A percentile compares a stretch with the other conserved stretches of the same genome.
Evolutionary conservation across 73 alveolate genomes (phyloP).

Genomic region (Effrenium voratum): DNA sequence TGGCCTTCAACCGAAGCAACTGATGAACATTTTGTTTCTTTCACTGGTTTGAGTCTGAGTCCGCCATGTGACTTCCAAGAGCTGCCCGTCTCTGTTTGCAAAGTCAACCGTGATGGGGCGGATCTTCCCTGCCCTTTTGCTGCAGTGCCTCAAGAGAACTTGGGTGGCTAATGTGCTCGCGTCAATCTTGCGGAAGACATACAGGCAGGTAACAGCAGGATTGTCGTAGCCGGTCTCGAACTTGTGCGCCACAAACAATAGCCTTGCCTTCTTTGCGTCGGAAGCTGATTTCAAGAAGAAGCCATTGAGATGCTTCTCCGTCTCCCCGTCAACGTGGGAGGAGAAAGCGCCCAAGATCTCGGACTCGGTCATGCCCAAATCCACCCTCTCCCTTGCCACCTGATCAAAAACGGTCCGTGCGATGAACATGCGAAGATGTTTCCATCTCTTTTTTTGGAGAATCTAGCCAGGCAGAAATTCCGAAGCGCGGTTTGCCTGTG

Average conservation of each 20-base stretch:
- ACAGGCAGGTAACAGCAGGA: conserved; percentile 11
- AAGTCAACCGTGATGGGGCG: conserved; percentile 43
- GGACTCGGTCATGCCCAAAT: background rate
- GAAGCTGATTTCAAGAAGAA: background rate
- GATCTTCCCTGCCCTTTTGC: conserved; percentile 66
- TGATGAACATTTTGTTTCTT: no score
- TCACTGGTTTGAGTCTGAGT: background rate
- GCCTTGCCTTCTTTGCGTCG: conserved; percentile 36
- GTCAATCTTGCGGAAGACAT: conserved; percentile 27
- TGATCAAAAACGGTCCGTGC: no score
- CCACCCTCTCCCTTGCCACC: background rate
- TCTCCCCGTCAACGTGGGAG: conserved; percentile 14
- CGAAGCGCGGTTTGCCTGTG: no score
- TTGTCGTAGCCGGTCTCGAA: conserved; percentile 79
- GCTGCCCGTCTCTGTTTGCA: conserved; percentile 35
- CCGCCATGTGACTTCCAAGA: conserved; percentile 5
- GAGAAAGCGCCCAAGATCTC: conserved; percentile 65
- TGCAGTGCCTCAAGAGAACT: conserved; percentile 48
- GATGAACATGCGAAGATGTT: no score
- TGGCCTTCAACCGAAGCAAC: background rate
- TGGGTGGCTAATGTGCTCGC: conserved; percentile 27
- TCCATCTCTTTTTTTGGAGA: no score
- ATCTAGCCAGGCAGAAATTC: no score
- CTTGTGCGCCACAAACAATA: conserved; percentile 81
- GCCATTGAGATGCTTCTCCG: conserved; percentile 66